A percentile compares a stretch with the other conserved stretches of the same genome.
Conservation (phyloP, 2,329 filamentous ascomycete species). For the Colletotrichum musae region DNA sequence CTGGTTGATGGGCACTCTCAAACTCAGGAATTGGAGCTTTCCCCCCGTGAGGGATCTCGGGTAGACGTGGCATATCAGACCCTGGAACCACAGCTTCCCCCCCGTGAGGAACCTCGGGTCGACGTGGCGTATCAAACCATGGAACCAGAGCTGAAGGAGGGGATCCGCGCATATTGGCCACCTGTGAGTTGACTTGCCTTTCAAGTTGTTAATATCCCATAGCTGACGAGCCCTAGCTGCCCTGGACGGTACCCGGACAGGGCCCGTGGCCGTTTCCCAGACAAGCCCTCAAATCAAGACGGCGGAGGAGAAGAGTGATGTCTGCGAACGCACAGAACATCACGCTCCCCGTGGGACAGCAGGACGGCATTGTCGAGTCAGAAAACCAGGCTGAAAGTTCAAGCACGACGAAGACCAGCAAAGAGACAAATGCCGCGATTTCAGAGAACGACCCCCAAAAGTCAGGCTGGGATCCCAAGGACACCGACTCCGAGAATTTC, state of each 20-base stretch:
- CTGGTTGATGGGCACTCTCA: no score
- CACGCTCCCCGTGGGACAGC: slow-evolving; percentile 59
- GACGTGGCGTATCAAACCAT: no score
- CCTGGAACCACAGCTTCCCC: no score
- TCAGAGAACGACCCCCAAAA: slow-evolving; percentile 46
- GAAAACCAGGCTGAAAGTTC: slow-evolving; percentile 41
- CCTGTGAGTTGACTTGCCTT: slow-evolving; percentile 61
- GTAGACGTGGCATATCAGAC: no score
- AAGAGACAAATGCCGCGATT: slow-evolving; percentile 21
- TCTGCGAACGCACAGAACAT: slow-evolving; percentile 55
- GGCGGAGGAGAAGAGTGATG: slow-evolving; percentile 57
- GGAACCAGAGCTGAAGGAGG: no score
- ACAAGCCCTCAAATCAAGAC: slow-evolving; percentile 49
- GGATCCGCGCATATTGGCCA: slow-evolving; percentile 45
- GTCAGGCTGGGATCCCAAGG: slow-evolving; percentile 17
- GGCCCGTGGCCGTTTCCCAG: slow-evolving; percentile 66
- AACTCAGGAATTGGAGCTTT: no score
- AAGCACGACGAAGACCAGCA: slow-evolving; percentile 40
- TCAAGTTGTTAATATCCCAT: neutral
- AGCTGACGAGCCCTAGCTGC: slow-evolving; percentile 59
- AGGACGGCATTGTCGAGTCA: slow-evolving; percentile 47
- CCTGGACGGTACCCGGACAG: slow-evolving; percentile 70
- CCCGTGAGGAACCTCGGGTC: no score
- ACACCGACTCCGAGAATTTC: slow-evolving; percentile 24
- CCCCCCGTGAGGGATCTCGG: no score